Base-by-base conservation (phyloP, 768 basidiomycete species). In the Calocera viscosa region DNA sequence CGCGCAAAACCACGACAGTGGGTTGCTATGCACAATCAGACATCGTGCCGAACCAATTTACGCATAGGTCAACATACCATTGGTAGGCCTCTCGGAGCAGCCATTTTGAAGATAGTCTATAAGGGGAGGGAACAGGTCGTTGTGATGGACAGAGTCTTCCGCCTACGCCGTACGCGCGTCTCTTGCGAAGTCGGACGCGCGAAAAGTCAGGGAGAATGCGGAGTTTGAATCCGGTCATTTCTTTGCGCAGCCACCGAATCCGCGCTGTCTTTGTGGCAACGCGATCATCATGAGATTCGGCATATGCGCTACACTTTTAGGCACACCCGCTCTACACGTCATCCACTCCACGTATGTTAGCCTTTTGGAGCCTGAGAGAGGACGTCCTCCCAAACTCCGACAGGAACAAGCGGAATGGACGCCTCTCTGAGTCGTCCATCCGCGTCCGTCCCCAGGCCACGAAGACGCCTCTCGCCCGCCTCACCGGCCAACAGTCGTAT, bases 1-100 rank as follows among this genome's bases (percentile, higher is more conserved):
- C 94, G 73, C 89, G 85, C 49, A 97, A 86, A 78, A 97, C 89
- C 74, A 97, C 91, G 64, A 97, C 93, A 38, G 94, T 96, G 11
- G 94, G 94, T 94, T 95, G 94, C 94, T 96, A 70, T 71, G 67
- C 39, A 72, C 26, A 11, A 71, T 71, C 24, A 34, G 28, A 19
- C 30, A 32, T 28, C 19, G 2, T 7, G 11, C 53, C 53, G 26
- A 3, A 60, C 24, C 10, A 35, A 7, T 8, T 47, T 7, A 47
- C 39, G 43, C 65, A 75, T 68, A 47, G 35, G n/a, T n/a, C n/a
- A 64, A 60, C 38, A 67, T 60, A 60, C 53, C 53, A 60, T 60
- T 19, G 53, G 53, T 19, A 60, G 22, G 5, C 53, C 53, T 28
- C 53, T 47, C 24, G 43, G 53, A 16, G 26, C 53, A 60, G 53